Conservation (phyloP, 352 stramenopile species). For the Elongisporangium senticosum region DNA sequence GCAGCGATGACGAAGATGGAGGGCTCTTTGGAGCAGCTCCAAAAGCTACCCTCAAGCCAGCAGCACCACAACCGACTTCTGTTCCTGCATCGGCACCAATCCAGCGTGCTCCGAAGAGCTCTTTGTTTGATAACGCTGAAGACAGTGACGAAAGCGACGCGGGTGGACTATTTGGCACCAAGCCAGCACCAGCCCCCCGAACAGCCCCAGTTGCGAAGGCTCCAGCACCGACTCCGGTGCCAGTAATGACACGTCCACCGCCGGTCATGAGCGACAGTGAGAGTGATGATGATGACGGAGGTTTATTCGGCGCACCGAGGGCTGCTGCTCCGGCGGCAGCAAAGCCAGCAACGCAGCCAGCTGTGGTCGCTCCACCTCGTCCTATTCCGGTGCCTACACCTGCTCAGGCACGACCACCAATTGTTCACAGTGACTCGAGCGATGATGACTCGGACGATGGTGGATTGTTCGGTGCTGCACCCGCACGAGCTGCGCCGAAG, state of each 20-base stretch:
- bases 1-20: constrained; percentile 24
- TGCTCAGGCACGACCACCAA: constrained; percentile 21
- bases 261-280: constrained; percentile 14
- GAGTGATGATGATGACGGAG: constrained; percentile 19
- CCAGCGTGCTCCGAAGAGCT: constrained; percentile 25
- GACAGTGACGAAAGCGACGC: constrained; percentile 51
- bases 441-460: constrained; percentile 50
- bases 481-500: constrained; percentile 9
- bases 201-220: background rate
- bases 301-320: constrained; percentile 29
- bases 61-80: constrained; percentile 2
- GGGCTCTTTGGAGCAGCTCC: constrained; percentile 43
- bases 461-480: constrained; percentile 47
- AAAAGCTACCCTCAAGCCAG: constrained; percentile 12
- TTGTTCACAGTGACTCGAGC: constrained; percentile 43
- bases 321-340: background rate
- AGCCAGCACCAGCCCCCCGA: constrained; percentile 5
- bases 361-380: constrained; percentile 3
- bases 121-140: constrained; percentile 49
- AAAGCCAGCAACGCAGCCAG: background rate
- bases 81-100: constrained; percentile 5
- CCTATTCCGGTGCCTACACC: constrained; percentile 6
- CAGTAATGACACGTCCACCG: constrained; percentile 3
- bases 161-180: constrained; percentile 24
- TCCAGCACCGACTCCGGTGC: background rate